Evolutionary conservation across 345 rosid genomes (phyloP).

Genomic region (Eucalyptus regnans): DNA sequence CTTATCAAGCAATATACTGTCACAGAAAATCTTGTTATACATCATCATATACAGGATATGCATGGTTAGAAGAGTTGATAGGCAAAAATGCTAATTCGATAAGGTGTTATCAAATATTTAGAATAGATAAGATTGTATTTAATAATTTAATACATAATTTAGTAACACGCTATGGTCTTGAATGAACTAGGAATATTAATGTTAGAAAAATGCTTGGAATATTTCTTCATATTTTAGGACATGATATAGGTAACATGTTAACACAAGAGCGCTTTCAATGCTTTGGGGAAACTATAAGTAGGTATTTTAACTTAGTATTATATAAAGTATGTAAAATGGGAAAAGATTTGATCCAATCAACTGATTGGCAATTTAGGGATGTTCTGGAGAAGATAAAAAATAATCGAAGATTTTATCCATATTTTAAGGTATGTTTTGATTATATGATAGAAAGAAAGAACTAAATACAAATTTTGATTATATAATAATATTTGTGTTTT

Average conservation of each 20-base stretch:
- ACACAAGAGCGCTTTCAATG: rapidly evolving
- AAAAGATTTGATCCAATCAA: rapidly evolving
- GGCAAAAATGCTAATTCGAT: rapidly evolving
- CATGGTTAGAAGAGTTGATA: no score
- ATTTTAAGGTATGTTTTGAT: rapidly evolving
- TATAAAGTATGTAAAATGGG: rapidly evolving
- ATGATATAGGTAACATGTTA: rapidly evolving
- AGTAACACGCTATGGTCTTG: rapidly evolving
- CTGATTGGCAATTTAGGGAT: no score
- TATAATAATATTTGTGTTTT: no score
- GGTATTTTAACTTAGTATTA: rapidly evolving
- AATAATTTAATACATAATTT: no score
- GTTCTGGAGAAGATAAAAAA: rapidly evolving
- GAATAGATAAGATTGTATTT: rapidly evolving
- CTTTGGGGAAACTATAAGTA: rapidly evolving
- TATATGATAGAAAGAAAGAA: no score
- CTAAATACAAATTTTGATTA: no score
- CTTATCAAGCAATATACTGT: rapidly evolving
- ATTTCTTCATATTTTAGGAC: rapidly evolving
- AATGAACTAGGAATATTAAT: no score
- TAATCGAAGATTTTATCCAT: rapidly evolving
- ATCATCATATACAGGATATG: no score
- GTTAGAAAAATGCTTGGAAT: rapidly evolving
- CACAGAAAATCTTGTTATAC: no score
- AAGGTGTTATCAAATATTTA: rapidly evolving